These are phyloP conservation scores for Suillus americanus DNA, from an alignment of 768 basidiomycete species.

Conservation along the genomic window DNA sequence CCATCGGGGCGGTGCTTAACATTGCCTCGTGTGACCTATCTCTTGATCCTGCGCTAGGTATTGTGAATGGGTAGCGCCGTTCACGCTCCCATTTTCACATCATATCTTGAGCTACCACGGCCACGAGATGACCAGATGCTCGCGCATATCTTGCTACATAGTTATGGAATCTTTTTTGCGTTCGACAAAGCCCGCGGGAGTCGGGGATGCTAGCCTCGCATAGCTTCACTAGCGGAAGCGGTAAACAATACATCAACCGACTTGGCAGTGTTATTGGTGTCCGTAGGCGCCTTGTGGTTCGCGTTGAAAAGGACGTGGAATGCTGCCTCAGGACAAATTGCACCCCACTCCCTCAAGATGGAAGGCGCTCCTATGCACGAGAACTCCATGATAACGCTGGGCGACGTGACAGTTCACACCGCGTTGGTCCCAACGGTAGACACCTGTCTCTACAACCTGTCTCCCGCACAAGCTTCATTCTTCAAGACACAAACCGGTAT, in stretches of 20 bases:
- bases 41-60: background rate
- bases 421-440: background rate
- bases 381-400: background rate
- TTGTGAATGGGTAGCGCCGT: too few relatives aligned
- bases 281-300: background rate
- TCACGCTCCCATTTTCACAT: too few relatives aligned
- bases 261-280: background rate
- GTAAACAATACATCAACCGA: background rate
- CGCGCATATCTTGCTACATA: too few relatives aligned
- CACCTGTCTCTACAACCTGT: background rate
- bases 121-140: too few relatives aligned
- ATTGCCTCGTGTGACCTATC: background rate
- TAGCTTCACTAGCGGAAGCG: background rate
- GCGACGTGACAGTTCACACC: background rate
- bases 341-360: background rate
- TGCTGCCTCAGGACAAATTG: background rate
- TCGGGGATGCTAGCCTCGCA: too few relatives aligned
- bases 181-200: too few relatives aligned
- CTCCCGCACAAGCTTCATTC: slow-evolving; percentile 15
- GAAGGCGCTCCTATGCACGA: background rate
- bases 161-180: too few relatives aligned
- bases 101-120: too few relatives aligned
- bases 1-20: background rate
- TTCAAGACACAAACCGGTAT: slow-evolving; percentile 27
- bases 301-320: background rate